These are phyloP conservation scores for Liriodendron chinense DNA, from an alignment of 164 flowering plant species.

Conservation along the genomic window DNA sequence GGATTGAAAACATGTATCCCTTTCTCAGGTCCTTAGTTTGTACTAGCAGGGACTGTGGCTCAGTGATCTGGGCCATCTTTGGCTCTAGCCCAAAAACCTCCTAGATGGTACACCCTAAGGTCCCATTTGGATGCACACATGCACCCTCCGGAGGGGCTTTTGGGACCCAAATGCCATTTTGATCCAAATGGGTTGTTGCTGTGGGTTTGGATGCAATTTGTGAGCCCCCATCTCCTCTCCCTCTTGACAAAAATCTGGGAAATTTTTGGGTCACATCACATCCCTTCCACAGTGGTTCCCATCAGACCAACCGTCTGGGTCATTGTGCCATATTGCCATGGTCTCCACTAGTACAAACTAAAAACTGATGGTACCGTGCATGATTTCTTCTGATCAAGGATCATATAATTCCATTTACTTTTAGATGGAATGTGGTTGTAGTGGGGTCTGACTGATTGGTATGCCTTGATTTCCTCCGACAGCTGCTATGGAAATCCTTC, in stretches of 20 bases:
- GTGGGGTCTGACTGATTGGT: neutral
- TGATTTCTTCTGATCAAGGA: neutral
- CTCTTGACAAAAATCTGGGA: no score
- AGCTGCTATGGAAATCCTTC: slow-evolving; percentile 88
- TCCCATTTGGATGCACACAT: no score
- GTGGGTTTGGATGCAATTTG: no score
- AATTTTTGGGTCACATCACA: no score
- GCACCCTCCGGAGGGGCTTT: no score
- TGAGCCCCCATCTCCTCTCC: no score
- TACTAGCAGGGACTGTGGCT: neutral
- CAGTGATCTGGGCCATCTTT: neutral
- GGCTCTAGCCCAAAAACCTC: neutral
- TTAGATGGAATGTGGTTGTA: neutral
- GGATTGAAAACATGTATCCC: no score
- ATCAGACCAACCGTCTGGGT: neutral
- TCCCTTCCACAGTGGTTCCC: no score
- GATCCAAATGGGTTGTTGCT: no score
- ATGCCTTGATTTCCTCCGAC: slow-evolving; percentile 9
- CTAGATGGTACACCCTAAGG: neutral
- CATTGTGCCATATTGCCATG: neutral
- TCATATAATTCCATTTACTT: neutral
- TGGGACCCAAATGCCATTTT: no score
- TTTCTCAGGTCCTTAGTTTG: no score
- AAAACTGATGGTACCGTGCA: neutral
- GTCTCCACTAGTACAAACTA: neutral